Evolutionary conservation across 345 rosid genomes (phyloP).

Genomic region (Citrus sinensis): DVS_A1.0 CM039161.1:450001-450500

Average conservation of each 20-base stretch:
- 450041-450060: background rate
- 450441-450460: slow-evolving; percentile 64
- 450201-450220: slow-evolving; percentile 50
- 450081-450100: background rate
- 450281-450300: slow-evolving; percentile 57
- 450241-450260: slow-evolving; percentile 58
- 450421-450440: slow-evolving; percentile 52
- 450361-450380: slow-evolving; percentile 51
- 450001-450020: background rate
- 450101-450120: background rate
- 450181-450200: background rate
- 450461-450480: slow-evolving; percentile 53
- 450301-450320: slow-evolving; percentile 59
- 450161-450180: slow-evolving; percentile 2
- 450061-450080: background rate
- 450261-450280: slow-evolving; percentile 62
- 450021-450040: background rate
- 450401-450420: slow-evolving; percentile 74
- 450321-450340: slow-evolving; percentile 42
- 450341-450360: slow-evolving; percentile 44
- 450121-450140: slow-evolving; percentile 7
- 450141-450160: slow-evolving; percentile 5
- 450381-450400: slow-evolving; percentile 53
- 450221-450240: slow-evolving; percentile 69
- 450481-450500: slow-evolving; percentile 45